phyloP scores from a whole-genome alignment of 2,329 filamentous ascomycete genomes.

The Pyrenophora seminiperda region DNA sequence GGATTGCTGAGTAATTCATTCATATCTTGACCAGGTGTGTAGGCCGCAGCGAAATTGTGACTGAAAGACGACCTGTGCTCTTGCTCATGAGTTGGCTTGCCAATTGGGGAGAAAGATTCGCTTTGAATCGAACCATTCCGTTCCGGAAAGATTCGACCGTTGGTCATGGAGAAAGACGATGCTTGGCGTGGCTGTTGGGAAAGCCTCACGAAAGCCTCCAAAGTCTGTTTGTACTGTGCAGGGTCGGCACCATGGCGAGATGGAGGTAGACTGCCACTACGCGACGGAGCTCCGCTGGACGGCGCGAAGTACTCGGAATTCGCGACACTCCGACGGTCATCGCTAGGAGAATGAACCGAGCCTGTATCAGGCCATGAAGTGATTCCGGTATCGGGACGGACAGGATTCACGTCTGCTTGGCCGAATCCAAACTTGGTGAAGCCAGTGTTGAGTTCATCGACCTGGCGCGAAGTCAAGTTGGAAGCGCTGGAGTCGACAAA shows the following conservation, averaged over 20 bases:
- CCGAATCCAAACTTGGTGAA: constrained; percentile 43
- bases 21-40: constrained; percentile 31
- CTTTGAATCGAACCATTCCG: constrained; percentile 49
- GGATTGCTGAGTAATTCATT: constrained; percentile 31
- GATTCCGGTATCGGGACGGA: constrained; percentile 33
- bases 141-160: constrained; percentile 45
- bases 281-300: constrained; percentile 54
- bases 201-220: constrained; percentile 37
- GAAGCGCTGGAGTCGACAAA: constrained; percentile 40
- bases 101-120: constrained; percentile 45
- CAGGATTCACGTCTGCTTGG: constrained; percentile 36
- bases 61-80: constrained; percentile 45
- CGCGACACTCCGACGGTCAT: constrained; percentile 49
- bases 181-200: constrained; percentile 51
- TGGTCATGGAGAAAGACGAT: constrained; percentile 57
- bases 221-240: constrained; percentile 38
- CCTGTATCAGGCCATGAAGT: constrained; percentile 44
- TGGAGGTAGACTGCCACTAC: constrained; percentile 62
- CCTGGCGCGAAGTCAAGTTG: constrained; percentile 40
- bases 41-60: constrained; percentile 31
- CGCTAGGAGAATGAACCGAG: constrained; percentile 50
- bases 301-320: constrained; percentile 53
- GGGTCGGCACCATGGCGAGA: constrained; percentile 58
- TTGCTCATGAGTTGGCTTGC: constrained; percentile 43
- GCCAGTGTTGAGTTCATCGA: constrained; percentile 40